A percentile compares a stretch with the other conserved stretches of the same genome.
Evolutionary conservation across 176 grass and related monocot genomes (phyloP).

Genomic region (maize (Zea mays)): Zm-B73-REFERENCE-NAM-5.0 NC_050097.1:237553501-237554000

Average conservation of each 20-base stretch:
- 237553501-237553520: constrained; percentile 89
- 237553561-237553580: constrained; percentile 88
- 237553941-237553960: constrained; percentile 94
- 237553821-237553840: constrained; percentile 18
- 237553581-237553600: constrained; percentile 95
- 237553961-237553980: constrained; percentile 82
- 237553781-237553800: constrained; percentile 41
- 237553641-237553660: constrained; percentile 78
- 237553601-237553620: constrained; percentile 91
- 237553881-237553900: constrained; percentile 95
- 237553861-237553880: constrained; percentile 9
- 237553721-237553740: constrained; percentile 84
- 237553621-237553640: constrained; percentile 76
- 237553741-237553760: constrained; percentile 97
- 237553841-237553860: constrained; percentile 35
- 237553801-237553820: constrained; percentile 27
- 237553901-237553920: constrained; percentile 92
- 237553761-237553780: constrained; percentile 96
- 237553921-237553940: constrained; percentile 94
- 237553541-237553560: constrained; percentile 95
- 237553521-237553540: constrained; percentile 77
- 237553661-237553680: constrained; percentile 94
- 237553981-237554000: constrained; percentile 90
- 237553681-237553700: constrained; percentile 85
- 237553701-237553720: constrained; percentile 83